Evolutionary conservation across 1,284 basidiomycete genomes (phyloP).

Genomic region (Ustilago nuda): DNA sequence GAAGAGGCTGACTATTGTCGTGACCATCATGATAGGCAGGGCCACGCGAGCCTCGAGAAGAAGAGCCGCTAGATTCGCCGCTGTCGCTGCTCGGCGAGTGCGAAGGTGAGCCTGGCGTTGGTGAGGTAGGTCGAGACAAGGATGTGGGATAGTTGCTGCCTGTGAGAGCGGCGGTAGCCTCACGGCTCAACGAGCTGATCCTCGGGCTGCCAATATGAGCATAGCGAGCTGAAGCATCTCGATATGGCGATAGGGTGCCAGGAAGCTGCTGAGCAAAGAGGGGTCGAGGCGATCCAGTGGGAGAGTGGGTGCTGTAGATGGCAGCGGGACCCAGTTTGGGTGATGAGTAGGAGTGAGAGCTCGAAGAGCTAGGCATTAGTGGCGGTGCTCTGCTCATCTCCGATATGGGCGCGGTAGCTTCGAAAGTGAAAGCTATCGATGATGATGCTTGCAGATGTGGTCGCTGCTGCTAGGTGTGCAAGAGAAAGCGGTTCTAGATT

Average conservation of each 20-base stretch:
- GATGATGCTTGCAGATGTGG: background rate
- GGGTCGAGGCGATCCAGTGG: slow-evolving; percentile 58
- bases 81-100: slow-evolving; percentile 49
- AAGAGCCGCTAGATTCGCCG: slow-evolving; percentile 19
- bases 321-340: slow-evolving; percentile 47
- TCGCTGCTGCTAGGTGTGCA: background rate
- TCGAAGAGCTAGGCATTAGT: slow-evolving; percentile 35
- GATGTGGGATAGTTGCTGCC: slow-evolving; percentile 59
- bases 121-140: slow-evolving; percentile 57
- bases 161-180: slow-evolving; percentile 56
- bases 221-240: slow-evolving; percentile 62
- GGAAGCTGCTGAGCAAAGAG: slow-evolving; percentile 57
- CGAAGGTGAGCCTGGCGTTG: slow-evolving; percentile 45
- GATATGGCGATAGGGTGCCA: slow-evolving; percentile 60
- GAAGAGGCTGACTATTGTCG: slow-evolving; percentile 10
- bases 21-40: slow-evolving; percentile 4
- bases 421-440: background rate
- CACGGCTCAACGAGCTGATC: slow-evolving; percentile 62
- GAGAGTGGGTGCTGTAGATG: slow-evolving; percentile 49
- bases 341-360: slow-evolving; percentile 41
- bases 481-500: background rate
- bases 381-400: slow-evolving; percentile 58
- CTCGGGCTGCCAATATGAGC: slow-evolving; percentile 58
- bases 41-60: slow-evolving; percentile 13
- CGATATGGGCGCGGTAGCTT: background rate